Conservation (phyloP, 2,329 filamentous ascomycete species). For the Aureobasidium melanogenum region DNA sequence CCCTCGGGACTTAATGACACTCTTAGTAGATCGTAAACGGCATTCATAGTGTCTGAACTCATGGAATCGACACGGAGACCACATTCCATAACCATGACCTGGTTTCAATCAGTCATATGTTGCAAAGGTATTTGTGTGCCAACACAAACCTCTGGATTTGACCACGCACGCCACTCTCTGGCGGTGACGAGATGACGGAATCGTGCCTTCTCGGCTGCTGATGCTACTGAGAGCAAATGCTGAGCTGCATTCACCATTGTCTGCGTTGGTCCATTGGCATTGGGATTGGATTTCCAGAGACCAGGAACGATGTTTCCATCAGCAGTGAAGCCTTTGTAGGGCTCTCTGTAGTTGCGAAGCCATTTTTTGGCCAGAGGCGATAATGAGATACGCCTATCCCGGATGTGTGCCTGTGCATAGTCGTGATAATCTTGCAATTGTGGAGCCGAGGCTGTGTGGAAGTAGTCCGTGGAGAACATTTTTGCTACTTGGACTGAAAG, state of each 20-base stretch:
- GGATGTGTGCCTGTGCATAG: conserved; percentile 1
- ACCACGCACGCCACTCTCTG: conserved; percentile 60
- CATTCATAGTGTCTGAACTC: conserved; percentile 32
- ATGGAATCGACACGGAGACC: conserved; percentile 62
- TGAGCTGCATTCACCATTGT: conserved; percentile 44
- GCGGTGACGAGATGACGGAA: conserved; percentile 56
- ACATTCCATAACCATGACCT: conserved; percentile 53
- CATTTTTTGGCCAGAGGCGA: conserved; percentile 20
- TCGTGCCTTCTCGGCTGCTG: conserved; percentile 39
- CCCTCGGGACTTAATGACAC: conserved; percentile 57
- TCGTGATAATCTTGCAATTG: not conserved
- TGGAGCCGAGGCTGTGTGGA: not conserved
- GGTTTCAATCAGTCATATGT: not conserved
- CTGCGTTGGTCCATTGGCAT: conserved; percentile 38
- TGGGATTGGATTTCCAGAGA: conserved; percentile 14
- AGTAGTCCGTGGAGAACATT: conserved; percentile 9
- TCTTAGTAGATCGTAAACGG: conserved; percentile 48
- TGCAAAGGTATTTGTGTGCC: not conserved
- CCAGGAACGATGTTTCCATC: conserved; percentile 43
- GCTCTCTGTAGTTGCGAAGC: conserved; percentile 40
- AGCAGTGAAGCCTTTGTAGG: conserved; percentile 60
- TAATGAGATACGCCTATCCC: conserved; percentile 16
- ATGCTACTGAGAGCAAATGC: conserved; percentile 26
- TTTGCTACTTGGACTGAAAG: not conserved
- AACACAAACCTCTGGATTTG: conserved; percentile 50